Percentiles rank a stretch among this genome's conserved stretches.
These are phyloP conservation scores for Coemansia sp. DNA, from an alignment of 192 early-diverging fungal species.

Conservation along the genomic window DNA sequence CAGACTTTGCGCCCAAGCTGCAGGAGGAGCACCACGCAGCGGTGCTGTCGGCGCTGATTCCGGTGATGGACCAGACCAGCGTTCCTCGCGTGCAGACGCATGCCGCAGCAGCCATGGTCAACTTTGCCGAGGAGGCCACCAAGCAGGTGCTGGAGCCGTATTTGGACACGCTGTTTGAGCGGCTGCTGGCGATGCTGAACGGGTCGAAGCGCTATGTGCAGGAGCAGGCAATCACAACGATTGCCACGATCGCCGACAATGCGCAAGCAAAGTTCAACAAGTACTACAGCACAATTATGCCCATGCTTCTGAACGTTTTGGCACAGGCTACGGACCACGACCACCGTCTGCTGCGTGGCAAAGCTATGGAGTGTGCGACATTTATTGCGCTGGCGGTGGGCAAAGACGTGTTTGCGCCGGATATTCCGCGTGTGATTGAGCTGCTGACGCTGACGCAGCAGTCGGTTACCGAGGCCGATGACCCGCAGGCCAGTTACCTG, in stretches of 20 bases:
- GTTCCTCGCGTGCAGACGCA: constrained; percentile 92
- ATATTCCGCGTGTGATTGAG: constrained; percentile 78
- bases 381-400: constrained; percentile 93
- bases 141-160: constrained; percentile 84
- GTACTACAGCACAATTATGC: constrained; percentile 96
- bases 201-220: constrained; percentile 90
- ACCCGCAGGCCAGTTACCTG: constrained; percentile 91
- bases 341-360: constrained; percentile 89
- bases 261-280: constrained; percentile 88
- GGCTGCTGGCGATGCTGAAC: constrained; percentile 79
- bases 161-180: constrained; percentile 86
- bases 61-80: constrained; percentile 77
- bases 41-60: constrained; percentile 77
- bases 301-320: constrained; percentile 86
- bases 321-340: constrained; percentile 80
- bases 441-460: constrained; percentile 81
- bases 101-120: constrained; percentile 95
- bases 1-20: constrained; percentile 83
- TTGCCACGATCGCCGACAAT: constrained; percentile 94
- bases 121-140: constrained; percentile 90
- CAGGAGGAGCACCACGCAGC: constrained; percentile 72
- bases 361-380: constrained; percentile 96
- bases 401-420: constrained; percentile 78
- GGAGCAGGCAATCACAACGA: constrained; percentile 98
- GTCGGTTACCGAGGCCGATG: constrained; percentile 81